Conservation (phyloP, 352 stramenopile species). For the Globisporangium polare region DNA sequence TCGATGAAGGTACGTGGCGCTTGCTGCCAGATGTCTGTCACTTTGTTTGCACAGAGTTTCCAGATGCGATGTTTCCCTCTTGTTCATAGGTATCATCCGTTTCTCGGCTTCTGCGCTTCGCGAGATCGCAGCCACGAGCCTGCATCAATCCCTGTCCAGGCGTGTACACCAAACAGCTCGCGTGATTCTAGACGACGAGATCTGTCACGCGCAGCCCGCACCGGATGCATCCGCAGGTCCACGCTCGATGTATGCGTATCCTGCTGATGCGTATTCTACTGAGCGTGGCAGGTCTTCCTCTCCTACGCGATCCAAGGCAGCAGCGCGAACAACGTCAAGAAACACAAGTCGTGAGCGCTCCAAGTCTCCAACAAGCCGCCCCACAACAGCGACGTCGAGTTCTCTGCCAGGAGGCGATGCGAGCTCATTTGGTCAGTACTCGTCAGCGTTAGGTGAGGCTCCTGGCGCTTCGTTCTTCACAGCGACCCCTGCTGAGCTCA, state of each 20-base stretch:
- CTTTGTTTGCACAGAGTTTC: background rate
- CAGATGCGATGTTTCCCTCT: too few species aligned
- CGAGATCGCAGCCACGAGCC: constrained; percentile 55
- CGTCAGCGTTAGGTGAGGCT: constrained; percentile 19
- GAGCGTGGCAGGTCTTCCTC: constrained; percentile 4
- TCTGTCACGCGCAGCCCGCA: constrained; percentile 8
- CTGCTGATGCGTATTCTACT: background rate
- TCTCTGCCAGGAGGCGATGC: constrained; percentile 4
- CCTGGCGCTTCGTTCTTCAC: constrained; percentile 29
- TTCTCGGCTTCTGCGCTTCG: constrained; percentile 50
- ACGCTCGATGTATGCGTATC: background rate
- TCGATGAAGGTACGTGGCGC: constrained; percentile 43
- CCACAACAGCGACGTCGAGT: constrained; percentile 16
- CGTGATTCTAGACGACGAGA: constrained; percentile 58
- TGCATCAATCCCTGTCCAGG: constrained; percentile 57
- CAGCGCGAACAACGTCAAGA: constrained; percentile 1
- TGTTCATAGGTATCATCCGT: constrained; percentile 50
- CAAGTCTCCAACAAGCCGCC: constrained; percentile 32
- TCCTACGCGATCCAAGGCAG: constrained; percentile 6
- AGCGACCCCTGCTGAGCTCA: constrained; percentile 26
- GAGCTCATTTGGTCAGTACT: constrained; percentile 31
- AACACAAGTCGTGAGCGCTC: constrained; percentile 22
- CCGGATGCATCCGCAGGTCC: background rate
- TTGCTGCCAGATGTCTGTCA: background rate
- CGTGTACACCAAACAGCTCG: constrained; percentile 57